Evolutionary conservation across 805 yeast genomes (phyloP), one percentile per base, ranked within the genome.

Genomic region (Kregervanrija delftensis): DNA sequence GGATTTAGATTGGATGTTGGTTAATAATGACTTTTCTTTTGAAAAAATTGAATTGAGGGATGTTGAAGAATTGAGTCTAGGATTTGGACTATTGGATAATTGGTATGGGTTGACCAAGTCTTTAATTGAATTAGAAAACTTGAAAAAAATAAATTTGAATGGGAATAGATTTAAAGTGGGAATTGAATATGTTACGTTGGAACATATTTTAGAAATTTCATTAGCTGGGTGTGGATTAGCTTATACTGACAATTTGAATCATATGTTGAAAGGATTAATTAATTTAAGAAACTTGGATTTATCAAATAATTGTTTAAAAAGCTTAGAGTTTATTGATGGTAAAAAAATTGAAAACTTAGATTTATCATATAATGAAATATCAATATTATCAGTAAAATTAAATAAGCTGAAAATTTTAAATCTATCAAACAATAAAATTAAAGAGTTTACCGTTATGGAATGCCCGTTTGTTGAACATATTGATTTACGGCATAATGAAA

Each of bases 51-150:
- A 41, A 28, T 51, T 64, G 13, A 45, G 39, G 13, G 59, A 53
- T 46, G 56, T 69, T 40, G 44, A 37, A 32, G 63, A 61, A 16
- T 64, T 88, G 35, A 86, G 84, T 59, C 51, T 88, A 40, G 72
- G 87, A 11, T 75, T 64, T 56, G 83, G 86, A 57, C 60, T 84
- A 40, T 59, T 86, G 35, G 55, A 57, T 15, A 62, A 68, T 42
- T 55, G 80, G 47, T 44, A 55, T 0, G 64, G 59, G 1, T 55
- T 83, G 0, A 54, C 69, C 42, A 49, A 54, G 1, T 59, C 82
- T 11, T 47, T 73, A 0, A 43, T 51, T 3, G 45, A 53, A 3
- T 49, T 81, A 31, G 67, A 72, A 0, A 46, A 48, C 0, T 49
- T 87, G 6, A 47, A 53, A 16, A 56, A 58, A 1, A 50, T 86